phyloP scores from a whole-genome alignment of 257 asterid species.

The Solanum pinnatisectum region DNA sequence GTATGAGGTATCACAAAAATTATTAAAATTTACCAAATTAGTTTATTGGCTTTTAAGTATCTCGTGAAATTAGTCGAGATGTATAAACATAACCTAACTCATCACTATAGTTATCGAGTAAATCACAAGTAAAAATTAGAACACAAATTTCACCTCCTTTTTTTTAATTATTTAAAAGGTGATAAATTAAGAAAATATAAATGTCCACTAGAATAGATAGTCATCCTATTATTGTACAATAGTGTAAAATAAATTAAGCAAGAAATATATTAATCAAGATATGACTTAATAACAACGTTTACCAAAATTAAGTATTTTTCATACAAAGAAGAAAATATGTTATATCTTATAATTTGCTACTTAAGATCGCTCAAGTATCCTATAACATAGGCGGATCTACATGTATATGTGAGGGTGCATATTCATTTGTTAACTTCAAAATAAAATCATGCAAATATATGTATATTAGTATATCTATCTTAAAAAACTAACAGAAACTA shows the following conservation, averaged over 20 bases:
- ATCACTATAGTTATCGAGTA: background rate
- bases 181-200: background rate
- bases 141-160: background rate
- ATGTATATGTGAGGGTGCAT: accelerated
- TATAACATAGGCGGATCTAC: no score
- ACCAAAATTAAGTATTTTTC: background rate
- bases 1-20: no score
- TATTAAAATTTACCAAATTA: no score
- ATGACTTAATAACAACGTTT: background rate
- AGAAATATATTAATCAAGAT: background rate
- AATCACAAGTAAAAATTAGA: background rate
- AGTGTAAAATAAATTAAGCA: background rate
- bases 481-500: no score
- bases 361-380: background rate
- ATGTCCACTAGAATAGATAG: background rate
- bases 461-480: no score
- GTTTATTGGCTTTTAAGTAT: no score
- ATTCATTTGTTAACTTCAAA: no score
- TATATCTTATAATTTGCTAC: no score
- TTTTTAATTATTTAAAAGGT: background rate
- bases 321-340: no score
- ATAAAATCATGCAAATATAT: no score
- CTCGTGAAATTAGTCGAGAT: background rate
- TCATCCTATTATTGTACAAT: background rate
- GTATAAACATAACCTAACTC: background rate